Conservation (phyloP, 2,329 filamentous ascomycete genomes). For the Diaporthe amygdali region DNA sequence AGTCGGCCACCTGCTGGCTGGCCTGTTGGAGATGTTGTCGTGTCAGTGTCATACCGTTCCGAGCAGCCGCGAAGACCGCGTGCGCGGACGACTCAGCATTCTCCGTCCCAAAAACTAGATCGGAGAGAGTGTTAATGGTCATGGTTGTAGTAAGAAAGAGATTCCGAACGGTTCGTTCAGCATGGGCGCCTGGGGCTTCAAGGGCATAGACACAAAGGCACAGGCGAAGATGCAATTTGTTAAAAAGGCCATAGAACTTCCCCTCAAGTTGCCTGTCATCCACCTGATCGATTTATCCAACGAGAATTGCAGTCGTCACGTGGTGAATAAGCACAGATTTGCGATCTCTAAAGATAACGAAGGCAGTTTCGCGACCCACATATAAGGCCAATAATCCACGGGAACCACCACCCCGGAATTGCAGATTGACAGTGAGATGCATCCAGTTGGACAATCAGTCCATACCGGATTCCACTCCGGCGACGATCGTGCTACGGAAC, state of each 20-base stretch:
- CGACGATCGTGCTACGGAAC: background rate
- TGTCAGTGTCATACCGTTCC: background rate
- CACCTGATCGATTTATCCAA: background rate
- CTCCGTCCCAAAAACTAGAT: background rate
- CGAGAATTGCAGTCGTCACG: background rate
- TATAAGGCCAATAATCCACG: no score
- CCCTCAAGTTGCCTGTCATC: background rate
- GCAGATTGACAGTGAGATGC: background rate
- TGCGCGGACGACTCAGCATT: background rate
- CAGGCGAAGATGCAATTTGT: background rate
- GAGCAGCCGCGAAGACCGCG: background rate
- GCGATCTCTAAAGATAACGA: background rate
- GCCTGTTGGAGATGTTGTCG: background rate
- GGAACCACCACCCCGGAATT: background rate
- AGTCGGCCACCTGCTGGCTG: background rate
- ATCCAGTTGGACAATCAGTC: background rate
- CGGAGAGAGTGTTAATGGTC: background rate
- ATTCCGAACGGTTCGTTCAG: accelerated
- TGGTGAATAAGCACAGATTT: background rate
- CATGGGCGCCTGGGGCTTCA: background rate
- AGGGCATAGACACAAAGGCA: background rate
- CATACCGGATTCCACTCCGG: background rate
- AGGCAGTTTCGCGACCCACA: no score
- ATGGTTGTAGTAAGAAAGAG: background rate
- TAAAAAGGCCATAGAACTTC: background rate